Evolutionary conservation across 2,329 filamentous ascomycete genomes (phyloP).

Genomic region (Epichloe scottii): DNA sequence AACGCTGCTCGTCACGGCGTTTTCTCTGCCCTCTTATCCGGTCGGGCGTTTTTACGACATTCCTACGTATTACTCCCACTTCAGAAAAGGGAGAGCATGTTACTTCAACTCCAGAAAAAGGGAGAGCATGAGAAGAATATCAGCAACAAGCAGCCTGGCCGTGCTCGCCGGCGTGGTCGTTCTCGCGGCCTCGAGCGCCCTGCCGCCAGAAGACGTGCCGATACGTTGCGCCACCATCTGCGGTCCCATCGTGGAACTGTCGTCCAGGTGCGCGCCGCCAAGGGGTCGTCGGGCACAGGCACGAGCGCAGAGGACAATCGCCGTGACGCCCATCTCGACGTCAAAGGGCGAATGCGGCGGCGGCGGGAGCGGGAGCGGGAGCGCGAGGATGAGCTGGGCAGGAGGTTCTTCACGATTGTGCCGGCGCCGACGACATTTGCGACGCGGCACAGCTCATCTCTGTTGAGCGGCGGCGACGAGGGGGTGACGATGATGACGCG

Average conservation of each 20-base stretch:
- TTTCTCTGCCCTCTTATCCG: no score
- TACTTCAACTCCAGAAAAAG: no score
- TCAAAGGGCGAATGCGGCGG: no score
- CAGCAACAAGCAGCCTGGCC: conserved; percentile 11
- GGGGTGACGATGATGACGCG: neutral
- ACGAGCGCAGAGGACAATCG: no score
- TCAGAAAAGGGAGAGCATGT: no score
- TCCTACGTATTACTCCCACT: no score
- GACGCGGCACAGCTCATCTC: neutral
- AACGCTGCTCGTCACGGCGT: no score
- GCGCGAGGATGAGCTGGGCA: conserved; percentile 6
- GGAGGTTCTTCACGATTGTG: conserved; percentile 18
- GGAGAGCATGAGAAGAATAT: conserved; percentile 15
- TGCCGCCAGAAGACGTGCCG: conserved; percentile 25
- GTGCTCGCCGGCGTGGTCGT: conserved; percentile 18
- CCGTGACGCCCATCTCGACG: no score
- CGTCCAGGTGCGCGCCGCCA: conserved; percentile 20
- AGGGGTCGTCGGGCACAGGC: no score
- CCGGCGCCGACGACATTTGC: conserved; percentile 20
- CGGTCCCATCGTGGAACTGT: conserved; percentile 30
- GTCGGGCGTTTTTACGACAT: no score
- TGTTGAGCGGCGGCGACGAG: neutral
- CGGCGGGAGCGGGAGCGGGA: no score
- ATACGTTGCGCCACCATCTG: conserved; percentile 28
- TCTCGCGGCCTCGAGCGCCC: conserved; percentile 17